A percentile compares a stretch with the other conserved stretches of the same genome.
Conservation (phyloP, 305 asterid species). For the Fraxinus sp. region DNA sequence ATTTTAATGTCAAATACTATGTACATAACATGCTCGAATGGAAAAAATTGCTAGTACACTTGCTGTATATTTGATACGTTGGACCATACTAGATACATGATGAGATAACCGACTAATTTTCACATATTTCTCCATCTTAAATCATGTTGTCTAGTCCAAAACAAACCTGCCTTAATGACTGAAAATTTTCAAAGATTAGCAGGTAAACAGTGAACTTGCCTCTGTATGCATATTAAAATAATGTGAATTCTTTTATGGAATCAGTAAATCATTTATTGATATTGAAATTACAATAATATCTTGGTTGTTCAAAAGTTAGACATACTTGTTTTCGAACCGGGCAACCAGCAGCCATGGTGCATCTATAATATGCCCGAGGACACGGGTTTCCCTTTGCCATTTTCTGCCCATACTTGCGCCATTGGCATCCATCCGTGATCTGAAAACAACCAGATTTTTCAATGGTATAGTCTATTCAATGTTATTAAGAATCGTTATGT, state of each 20-base stretch:
- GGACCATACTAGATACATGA: neutral
- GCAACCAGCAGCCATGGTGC: constrained; percentile 96
- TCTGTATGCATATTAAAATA: neutral
- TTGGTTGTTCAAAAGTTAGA: neutral
- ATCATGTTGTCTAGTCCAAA: neutral
- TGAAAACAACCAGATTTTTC: constrained; percentile 6
- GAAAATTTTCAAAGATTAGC: neutral
- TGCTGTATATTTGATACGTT: neutral
- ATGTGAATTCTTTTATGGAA: neutral
- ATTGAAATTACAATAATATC: neutral
- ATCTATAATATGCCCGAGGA: constrained; percentile 92
- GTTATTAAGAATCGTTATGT: neutral
- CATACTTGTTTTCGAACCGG: constrained; percentile 93
- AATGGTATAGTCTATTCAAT: neutral
- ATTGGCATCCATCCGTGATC: constrained; percentile 96
- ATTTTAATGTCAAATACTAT: neutral
- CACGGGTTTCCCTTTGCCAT: constrained; percentile 97
- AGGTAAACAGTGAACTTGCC: neutral
- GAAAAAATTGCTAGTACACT: neutral
- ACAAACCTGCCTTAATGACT: neutral
- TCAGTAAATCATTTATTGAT: neutral
- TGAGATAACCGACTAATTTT: neutral
- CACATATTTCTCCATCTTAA: neutral
- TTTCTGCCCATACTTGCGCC: constrained; percentile 97
- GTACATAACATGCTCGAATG: neutral